A percentile compares a stretch with the other conserved stretches of the same genome.
Conservation (phyloP, 2,329 filamentous ascomycete genomes). For the Aspergillus viridinutans region DNA sequence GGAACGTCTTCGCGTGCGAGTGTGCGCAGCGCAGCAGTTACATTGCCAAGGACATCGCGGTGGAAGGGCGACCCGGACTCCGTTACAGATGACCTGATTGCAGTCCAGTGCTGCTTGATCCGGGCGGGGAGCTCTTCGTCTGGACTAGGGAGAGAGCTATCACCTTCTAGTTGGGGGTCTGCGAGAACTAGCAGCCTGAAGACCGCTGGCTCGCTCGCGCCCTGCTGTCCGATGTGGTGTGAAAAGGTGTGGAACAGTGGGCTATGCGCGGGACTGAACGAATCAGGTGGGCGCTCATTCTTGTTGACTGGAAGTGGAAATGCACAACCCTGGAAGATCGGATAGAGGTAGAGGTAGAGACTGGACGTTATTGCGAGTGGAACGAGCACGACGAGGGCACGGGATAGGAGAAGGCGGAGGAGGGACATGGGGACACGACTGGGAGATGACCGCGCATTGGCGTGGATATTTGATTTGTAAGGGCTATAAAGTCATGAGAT, state of each 20-base stretch:
- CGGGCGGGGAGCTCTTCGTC: slow-evolving; percentile 43
- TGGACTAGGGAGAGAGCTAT: slow-evolving; percentile 67
- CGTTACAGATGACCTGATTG: slow-evolving; percentile 13
- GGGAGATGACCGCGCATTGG: not conserved
- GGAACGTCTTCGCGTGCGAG: slow-evolving; percentile 65
- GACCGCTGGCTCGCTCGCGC: slow-evolving; percentile 51
- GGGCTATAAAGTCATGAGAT: not conserved
- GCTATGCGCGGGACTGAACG: slow-evolving; percentile 1
- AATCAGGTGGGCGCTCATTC: slow-evolving; percentile 1
- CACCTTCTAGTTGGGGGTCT: slow-evolving; percentile 90
- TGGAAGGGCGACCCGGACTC: slow-evolving; percentile 13
- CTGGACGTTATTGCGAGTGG: slow-evolving; percentile 67
- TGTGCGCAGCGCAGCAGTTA: slow-evolving; percentile 19
- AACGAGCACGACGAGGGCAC: slow-evolving; percentile 49
- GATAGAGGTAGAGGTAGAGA: slow-evolving; percentile 82
- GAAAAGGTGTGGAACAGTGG: slow-evolving; percentile 33
- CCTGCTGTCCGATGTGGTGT: slow-evolving; percentile 29
- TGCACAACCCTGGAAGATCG: slow-evolving; percentile 71
- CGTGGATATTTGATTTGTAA: not conserved
- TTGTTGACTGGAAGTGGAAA: slow-evolving; percentile 57
- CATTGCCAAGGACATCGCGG: slow-evolving; percentile 16
- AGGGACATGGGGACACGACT: slow-evolving; percentile 44
- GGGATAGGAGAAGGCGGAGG: slow-evolving; percentile 46
- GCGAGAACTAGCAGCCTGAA: slow-evolving; percentile 85
- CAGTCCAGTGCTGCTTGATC: slow-evolving; percentile 36